These are phyloP conservation scores for Blattamonas nauphoetae DNA, from an alignment of 78 protist species.

Conservation along the genomic window DNA sequence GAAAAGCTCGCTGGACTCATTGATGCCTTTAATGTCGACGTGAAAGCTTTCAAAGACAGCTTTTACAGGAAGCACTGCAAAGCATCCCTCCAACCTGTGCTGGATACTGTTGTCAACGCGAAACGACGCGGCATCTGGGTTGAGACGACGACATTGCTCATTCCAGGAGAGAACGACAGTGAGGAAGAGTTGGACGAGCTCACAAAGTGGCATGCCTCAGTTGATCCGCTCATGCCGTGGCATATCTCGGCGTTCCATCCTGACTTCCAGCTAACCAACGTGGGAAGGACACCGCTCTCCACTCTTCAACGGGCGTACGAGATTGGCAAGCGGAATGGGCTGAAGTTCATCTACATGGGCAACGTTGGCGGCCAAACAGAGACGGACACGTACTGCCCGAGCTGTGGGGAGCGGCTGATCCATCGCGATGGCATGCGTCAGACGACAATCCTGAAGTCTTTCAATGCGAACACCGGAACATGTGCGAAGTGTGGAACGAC, in stretches of 20 bases:
- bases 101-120: slow-evolving; percentile 18
- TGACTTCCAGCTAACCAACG: slow-evolving; percentile 16
- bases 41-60: slow-evolving; percentile 26
- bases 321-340: slow-evolving; percentile 27
- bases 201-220: slow-evolving; percentile 3
- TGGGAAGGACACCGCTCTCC: slow-evolving; percentile 21
- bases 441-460: neutral
- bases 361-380: neutral
- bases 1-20: neutral
- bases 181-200: slow-evolving; percentile 21
- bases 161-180: slow-evolving; percentile 44
- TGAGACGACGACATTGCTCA: slow-evolving; percentile 49
- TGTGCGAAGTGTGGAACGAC: slow-evolving; percentile 4
- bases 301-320: slow-evolving; percentile 12
- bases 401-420: neutral
- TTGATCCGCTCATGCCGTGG: slow-evolving; percentile 27
- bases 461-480: neutral
- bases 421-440: neutral
- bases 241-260: slow-evolving; percentile 51
- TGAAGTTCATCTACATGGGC: slow-evolving; percentile 32
- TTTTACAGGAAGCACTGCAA: slow-evolving; percentile 26
- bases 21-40: slow-evolving; percentile 44
- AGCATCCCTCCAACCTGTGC: slow-evolving; percentile 37
- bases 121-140: slow-evolving; percentile 30
- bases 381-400: slow-evolving; percentile 9